Percentiles rank a stretch among this genome's conserved stretches.
phyloP scores from a whole-genome alignment of 1,284 basidiomycete species.

The Trametes pubescens region DNA sequence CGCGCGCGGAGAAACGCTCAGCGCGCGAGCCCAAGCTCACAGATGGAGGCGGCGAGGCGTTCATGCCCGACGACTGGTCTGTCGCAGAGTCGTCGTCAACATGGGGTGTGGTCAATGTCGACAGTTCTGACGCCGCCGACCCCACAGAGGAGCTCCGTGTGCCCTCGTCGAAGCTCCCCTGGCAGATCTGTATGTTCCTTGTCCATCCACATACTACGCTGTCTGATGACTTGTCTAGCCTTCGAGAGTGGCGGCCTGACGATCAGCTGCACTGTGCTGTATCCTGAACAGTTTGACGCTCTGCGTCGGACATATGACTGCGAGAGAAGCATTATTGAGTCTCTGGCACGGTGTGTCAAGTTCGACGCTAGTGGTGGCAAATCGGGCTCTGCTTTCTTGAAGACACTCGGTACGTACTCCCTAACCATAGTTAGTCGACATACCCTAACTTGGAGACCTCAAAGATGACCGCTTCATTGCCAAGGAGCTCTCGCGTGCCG shows the following conservation, averaged over 20 bases:
- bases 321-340: constrained; percentile 93
- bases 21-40: constrained; percentile 71
- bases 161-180: constrained; percentile 81
- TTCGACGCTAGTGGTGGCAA: constrained; percentile 98
- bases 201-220: neutral
- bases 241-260: constrained; percentile 92
- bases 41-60: constrained; percentile 76
- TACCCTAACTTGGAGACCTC: constrained; percentile 13
- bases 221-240: constrained; percentile 54
- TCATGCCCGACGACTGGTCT: constrained; percentile 89
- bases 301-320: constrained; percentile 93
- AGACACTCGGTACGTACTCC: constrained; percentile 78
- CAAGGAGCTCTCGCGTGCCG: constrained; percentile 93
- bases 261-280: constrained; percentile 96
- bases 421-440: neutral
- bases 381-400: constrained; percentile 95
- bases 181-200: constrained; percentile 72
- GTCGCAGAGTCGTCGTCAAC: constrained; percentile 80
- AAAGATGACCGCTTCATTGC: constrained; percentile 98
- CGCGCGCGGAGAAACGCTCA: constrained; percentile 75
- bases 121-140: constrained; percentile 66
- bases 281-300: constrained; percentile 97
- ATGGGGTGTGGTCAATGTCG: constrained; percentile 89
- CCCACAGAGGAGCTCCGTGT: constrained; percentile 79
- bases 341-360: constrained; percentile 92